Evolutionary conservation across 164 flowering plant species (phyloP), one percentile per base, ranked within the genome.

Genomic region (Amborella trichopoda): DNA sequence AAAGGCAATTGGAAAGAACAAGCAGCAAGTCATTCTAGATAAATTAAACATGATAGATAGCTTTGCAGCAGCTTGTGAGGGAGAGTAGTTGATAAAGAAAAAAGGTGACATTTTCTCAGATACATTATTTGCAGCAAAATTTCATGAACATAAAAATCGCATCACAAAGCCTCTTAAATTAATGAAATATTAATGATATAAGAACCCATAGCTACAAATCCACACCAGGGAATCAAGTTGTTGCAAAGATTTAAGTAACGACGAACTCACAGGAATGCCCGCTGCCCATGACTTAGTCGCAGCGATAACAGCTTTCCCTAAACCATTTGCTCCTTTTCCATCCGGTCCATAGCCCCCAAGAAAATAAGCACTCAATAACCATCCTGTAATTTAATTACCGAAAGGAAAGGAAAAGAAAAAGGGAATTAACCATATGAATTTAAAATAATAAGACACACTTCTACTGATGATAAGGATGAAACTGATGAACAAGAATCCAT

Each of bases 321-420:
- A 34, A 19, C 98, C 98, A 45, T 80, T 83, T 58, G 61, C 60
- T 37, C 95, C 95, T 52, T 81, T 76, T 0, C 98, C 96, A 58
- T 91, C 94, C 40, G 77, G 80, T n/a, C 71, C 69, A 56, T 70
- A 91, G 26, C 94, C 96, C 17, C 98, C 98, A 20, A 87, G 79
- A 56, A 91, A 87, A 54, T 91, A 83, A 21, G 95, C 93, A 58
- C 94, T 58, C 53, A 91, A 56, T 55, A 87, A 76, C 96, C 96
- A 91, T 19, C 96, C 98, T 91, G 59, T 27, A 39, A 48, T 59
- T 28, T 21, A 0, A 14, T 22, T 16, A 38, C 16, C 23, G 20
- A 11, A 61, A 34, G 22, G 3, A 17, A 40, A 20, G 0, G 25
- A 30, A 23, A 17, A 12, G 16, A 12, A 24, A 30, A 20, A 5